Evolutionary conservation across 140 eudicot species (phyloP).

Genomic region (Cichorium intybus): DNA sequence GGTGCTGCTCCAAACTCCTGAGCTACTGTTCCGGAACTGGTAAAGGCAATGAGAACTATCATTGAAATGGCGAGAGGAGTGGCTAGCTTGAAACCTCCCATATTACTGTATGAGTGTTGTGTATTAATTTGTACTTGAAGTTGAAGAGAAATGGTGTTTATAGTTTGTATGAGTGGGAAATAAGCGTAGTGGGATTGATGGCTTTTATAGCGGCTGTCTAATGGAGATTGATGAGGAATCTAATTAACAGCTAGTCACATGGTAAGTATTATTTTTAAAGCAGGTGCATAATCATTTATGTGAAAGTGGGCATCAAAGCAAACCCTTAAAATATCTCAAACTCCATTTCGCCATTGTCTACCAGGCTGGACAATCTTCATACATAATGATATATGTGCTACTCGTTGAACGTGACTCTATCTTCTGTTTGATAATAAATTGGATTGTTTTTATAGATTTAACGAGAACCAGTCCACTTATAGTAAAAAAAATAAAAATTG

Average conservation of each 20-base stretch:
- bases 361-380: not conserved
- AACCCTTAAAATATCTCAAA: not conserved
- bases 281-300: not conserved
- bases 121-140: not conserved
- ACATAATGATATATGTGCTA: not conserved
- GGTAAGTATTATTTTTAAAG: slow-evolving; percentile 6
- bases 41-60: slow-evolving; percentile 18
- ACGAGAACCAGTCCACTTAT: not conserved
- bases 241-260: slow-evolving; percentile 22
- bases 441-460: not conserved
- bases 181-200: not conserved
- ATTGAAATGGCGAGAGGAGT: slow-evolving; percentile 23
- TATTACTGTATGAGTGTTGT: not conserved
- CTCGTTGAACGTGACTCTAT: too few species aligned
- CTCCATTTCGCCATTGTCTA: not conserved
- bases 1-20: slow-evolving; percentile 35
- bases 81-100: slow-evolving; percentile 34
- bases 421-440: too few species aligned
- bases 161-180: slow-evolving; percentile 1
- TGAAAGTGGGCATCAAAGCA: slow-evolving; percentile 3
- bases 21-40: slow-evolving; percentile 22
- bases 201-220: slow-evolving; percentile 13
- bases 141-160: not conserved
- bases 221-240: slow-evolving; percentile 18
- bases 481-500: too few species aligned